Base-by-base conservation (phyloP, 345 rosid species). In the Noccaea caerulescens region DNA sequence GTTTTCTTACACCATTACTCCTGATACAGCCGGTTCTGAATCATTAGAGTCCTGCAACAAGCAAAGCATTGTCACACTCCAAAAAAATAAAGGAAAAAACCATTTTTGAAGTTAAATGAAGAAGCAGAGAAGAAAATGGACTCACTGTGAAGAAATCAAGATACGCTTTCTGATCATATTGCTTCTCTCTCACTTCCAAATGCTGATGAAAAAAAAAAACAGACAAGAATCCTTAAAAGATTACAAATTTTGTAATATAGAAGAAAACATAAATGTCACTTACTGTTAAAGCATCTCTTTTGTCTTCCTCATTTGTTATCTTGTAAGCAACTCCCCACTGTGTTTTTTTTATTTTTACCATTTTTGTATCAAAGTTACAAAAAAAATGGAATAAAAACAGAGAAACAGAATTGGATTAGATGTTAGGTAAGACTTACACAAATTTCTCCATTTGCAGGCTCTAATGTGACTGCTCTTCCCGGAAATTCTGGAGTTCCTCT, bases 251-350 rank as follows among this genome's bases (percentile, higher is more conserved):
- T 27, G 33, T 4, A 36, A 11, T 5, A 60, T 37, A 30, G 30
- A 27, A 27, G 30, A 47, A 54, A 53, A 59, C 33, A 54, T 10
- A 52, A 63, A 59, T 23, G 41, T 30, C 10, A 53, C 85, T 81
- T 82, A 91, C 97, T 72, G 64, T 74, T 30, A 89, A 32, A 16
- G 97, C 98, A 81, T 63, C 67, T 80, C 77, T 83, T 80, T 84
- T 77, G 70, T 93, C 94, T 77, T 89, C 85, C 72, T 89, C 82
- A 13, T 82, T 80, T 54, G 88, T 84, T 75, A 91, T 83, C 76
- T 82, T 93, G 80, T 91, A 91, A 3, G 98, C 97, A 76, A 69
- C 92, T 80, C 98, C 97, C 96, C 97, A 85, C 98, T 93, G 73
- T 34, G n/a, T 57, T 11, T 18, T 16, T 16, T 36, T 30, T 8